Conservation (phyloP, 176 grass and related monocot species). For the Hsuehochloa calcarea region DNA sequence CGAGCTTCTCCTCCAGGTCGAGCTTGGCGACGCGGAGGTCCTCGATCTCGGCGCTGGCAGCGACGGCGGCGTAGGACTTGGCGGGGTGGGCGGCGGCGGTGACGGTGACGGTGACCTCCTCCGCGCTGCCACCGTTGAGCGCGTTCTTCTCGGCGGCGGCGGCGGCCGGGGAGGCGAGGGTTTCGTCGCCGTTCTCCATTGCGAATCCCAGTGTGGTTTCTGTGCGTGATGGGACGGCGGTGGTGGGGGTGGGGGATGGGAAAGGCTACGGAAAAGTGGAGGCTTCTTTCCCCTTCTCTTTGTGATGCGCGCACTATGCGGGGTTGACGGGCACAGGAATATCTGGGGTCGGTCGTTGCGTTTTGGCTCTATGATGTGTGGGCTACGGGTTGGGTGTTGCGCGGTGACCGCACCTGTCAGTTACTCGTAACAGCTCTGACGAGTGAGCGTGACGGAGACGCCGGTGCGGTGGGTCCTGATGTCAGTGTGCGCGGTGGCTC, state of each 20-base stretch:
- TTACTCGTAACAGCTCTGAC: background rate
- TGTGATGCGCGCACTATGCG: background rate
- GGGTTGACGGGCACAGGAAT: background rate
- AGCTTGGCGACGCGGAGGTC: conserved; percentile 42
- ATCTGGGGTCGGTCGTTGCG: background rate
- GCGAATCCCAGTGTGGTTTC: conserved; percentile 14
- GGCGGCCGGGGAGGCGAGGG: conserved; percentile 28
- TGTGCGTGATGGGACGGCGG: background rate
- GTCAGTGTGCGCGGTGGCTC: background rate
- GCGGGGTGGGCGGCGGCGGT: conserved; percentile 9
- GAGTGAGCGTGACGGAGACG: conserved; percentile 1
- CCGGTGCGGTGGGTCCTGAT: background rate
- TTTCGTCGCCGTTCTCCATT: conserved; percentile 58
- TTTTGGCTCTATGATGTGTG: background rate
- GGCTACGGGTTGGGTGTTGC: background rate
- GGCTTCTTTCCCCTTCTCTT: conserved; percentile 8
- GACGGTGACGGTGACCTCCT: conserved; percentile 20
- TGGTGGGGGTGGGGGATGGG: background rate
- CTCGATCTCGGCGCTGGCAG: conserved; percentile 47
- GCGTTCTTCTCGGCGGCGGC: conserved; percentile 2
- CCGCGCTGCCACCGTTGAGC: conserved; percentile 15
- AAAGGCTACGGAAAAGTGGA: background rate
- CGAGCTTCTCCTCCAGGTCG: conserved; percentile 50
- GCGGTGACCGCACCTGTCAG: conserved; percentile 23
- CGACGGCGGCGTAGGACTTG: conserved; percentile 42